Evolutionary conservation across 2,329 filamentous ascomycete species (phyloP), one percentile per base, ranked within the genome.

Genomic region (Fonsecaea erecta): DNA sequence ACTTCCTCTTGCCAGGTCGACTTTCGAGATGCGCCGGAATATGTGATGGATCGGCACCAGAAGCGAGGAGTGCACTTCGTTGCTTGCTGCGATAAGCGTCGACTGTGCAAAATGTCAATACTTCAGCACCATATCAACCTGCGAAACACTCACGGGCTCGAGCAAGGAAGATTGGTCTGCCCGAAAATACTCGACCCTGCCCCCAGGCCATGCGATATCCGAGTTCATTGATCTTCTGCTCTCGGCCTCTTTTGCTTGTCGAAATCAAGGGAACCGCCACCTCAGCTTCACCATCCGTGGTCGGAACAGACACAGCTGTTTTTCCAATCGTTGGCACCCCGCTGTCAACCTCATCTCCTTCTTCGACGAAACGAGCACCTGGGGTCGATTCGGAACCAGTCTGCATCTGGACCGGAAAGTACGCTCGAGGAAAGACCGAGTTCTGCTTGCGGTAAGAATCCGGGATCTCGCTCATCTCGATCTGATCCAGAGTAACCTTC

Each of bases 131-230:
- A 59, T 14, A 63, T 26, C 7, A 40, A 66, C 34, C 34, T 32
- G 18, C 43, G 62, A 30, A 64, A 56, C 53, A 90, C 93, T 88
- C 82, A 97, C 93, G 81, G 72, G 93, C 93, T 83, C 92, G 88
- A 77, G 97, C 94, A 73, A 97, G 81, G 77, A 97, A 97, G 54
- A 97, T 83, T 46, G 90, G 92, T 71, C 92, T 86, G 12, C 90
- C 91, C 1, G 93, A 89, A 81, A 98, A 97, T 11, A 94, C 91
- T 73, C 94, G 85, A 76, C 93, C 95, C 80, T 98, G 94, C 61
- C 93, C 89, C 94, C 95, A 99, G 55, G 92, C 93, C 91, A 99
- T 96, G 53, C 94, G 88, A 77, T 96, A 96, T 1, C 93, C 94
- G 52, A 98, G 81, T 74, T 98, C 93, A 75, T 98, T 98, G 67